Evolutionary conservation across 2,329 filamentous ascomycete species (phyloP).

Genomic region (Hymenoscyphus scutula): DNA sequence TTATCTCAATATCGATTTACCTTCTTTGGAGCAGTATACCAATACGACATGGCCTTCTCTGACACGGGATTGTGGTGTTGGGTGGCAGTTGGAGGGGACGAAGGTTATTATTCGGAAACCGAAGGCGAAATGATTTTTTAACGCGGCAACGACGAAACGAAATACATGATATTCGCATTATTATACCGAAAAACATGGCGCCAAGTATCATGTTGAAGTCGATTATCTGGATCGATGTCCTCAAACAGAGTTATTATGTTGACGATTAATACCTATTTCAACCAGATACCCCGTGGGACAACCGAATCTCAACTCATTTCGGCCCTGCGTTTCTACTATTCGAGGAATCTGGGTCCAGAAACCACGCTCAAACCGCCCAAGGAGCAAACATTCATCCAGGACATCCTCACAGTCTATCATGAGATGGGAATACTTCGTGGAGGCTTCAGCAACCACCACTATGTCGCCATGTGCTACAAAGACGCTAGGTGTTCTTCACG

Average conservation of each 20-base stretch:
- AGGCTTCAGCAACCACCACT: neutral
- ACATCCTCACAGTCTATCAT: neutral
- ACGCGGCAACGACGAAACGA: neutral
- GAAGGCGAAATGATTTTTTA: constrained; percentile 41
- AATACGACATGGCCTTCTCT: constrained; percentile 72
- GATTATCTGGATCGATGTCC: constrained; percentile 2
- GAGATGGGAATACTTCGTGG: neutral
- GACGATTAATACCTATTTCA: neutral
- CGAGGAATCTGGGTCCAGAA: neutral
- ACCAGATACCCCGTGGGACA: neutral
- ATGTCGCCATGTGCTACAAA: neutral
- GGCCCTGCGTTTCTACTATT: neutral
- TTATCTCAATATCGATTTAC: constrained; percentile 71
- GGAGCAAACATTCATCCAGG: neutral
- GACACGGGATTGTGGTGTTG: constrained; percentile 66
- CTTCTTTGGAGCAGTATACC: constrained; percentile 67
- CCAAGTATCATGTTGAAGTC: neutral
- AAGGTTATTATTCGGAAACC: constrained; percentile 73
- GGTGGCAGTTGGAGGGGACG: constrained; percentile 75
- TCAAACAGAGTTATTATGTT: neutral
- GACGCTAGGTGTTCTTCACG: neutral
- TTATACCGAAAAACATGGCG: neutral
- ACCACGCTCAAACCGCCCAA: neutral
- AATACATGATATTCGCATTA: neutral
- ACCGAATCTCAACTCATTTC: neutral